Conservation (phyloP, 1,284 basidiomycete genomes). For the Puccinia polysora region DNA sequence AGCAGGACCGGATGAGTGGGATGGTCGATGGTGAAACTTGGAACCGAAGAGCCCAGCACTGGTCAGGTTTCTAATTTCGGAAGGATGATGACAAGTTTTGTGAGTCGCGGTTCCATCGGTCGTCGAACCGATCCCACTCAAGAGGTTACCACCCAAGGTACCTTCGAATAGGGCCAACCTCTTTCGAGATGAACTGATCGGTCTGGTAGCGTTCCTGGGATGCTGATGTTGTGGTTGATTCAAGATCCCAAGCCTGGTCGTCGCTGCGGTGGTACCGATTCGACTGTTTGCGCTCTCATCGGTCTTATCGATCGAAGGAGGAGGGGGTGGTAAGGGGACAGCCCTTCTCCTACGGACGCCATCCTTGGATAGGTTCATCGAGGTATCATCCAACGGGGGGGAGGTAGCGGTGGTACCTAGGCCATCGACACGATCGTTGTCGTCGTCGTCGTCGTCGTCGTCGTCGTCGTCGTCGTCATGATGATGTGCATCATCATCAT, state of each 20-base stretch:
- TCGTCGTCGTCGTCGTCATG: no score
- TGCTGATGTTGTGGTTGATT: conserved; percentile 4
- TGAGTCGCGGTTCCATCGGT: conserved; percentile 10
- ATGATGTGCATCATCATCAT: no score
- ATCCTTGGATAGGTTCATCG: not conserved
- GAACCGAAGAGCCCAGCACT: not conserved
- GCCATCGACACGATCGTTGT: conserved; percentile 11
- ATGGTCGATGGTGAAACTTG: conserved; percentile 31
- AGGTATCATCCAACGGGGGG: not conserved
- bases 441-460: no score
- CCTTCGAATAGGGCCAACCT: conserved; percentile 32
- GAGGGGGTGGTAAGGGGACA: conserved; percentile 14
- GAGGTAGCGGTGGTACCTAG: not conserved
- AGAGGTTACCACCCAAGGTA: not conserved
- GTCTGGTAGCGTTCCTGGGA: conserved; percentile 1
- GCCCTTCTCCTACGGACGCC: conserved; percentile 42
- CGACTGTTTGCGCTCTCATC: not conserved
- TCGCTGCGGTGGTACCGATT: not conserved
- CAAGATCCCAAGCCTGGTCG: not conserved
- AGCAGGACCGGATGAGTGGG: no score
- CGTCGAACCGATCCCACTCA: not conserved
- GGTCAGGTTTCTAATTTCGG: conserved; percentile 42
- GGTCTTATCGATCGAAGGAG: not conserved
- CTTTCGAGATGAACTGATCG: not conserved
- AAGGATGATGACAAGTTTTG: conserved; percentile 38